Evolutionary conservation across 805 yeast species (phyloP), one percentile per base, ranked within the genome.

Genomic region (Saccharomycopsis sp.): DNA sequence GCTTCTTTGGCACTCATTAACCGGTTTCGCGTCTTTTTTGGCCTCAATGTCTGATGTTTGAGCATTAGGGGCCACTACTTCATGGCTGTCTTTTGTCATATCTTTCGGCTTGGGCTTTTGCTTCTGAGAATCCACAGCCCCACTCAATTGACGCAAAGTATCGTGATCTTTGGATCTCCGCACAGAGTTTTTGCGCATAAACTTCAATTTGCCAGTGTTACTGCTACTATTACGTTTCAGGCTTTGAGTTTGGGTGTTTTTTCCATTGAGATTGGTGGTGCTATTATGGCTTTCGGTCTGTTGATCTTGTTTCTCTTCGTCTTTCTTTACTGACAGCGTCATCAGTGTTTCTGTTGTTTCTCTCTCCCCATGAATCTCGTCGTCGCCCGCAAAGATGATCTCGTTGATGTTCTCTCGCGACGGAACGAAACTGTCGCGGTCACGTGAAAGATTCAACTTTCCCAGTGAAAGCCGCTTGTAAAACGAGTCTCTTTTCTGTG

Each of bases 401-500:
- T 29, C 38, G 38, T 29, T 29, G 38, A 29, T 29, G 38, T 29
- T 29, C 38, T 29, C 38, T 29, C 38, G 5, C 12, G 38, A 29
- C 5, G 38, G 38, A 29, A 29, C 38, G 12, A 29, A 29, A 12
- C 38, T 29, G 12, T 29, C 38, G 38, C 38, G 38, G 12, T 29
- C 38, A 29, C 38, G 38, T 5, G 38, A 29, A 7, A 44, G 22
- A 19, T 17, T 44, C 22, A 44, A 17, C 22, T 44, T 44, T 44
- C 49, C 49, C 49, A 7, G 20, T 3, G 49, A 44, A 5, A 44
- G 12, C 12, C 49, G 3, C 22, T 19, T 44, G 22, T 44, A 44
- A 44, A 44, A 44, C 19, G 49, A 44, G 19, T 44, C 49, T 44
- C 49, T 44, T 44, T 44, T 44, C 22, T 44, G 49, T 12, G 49